A percentile compares a stretch with the other conserved stretches of the same genome.
Evolutionary conservation across 2,329 filamentous ascomycete genomes (phyloP).

Genomic region (Ophiostoma quercus): DNA sequence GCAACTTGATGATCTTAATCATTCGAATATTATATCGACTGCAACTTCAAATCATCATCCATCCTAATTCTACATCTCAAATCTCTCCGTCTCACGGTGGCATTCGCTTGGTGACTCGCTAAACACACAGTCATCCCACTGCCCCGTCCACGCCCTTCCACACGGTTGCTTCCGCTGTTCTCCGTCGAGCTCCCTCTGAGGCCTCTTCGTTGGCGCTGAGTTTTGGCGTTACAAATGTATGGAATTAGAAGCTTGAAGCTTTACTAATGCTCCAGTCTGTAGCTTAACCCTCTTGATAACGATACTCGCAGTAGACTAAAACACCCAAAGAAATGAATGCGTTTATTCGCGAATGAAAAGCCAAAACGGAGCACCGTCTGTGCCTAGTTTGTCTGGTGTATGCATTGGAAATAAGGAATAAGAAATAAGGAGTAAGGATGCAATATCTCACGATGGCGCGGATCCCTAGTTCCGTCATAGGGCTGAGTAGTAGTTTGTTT

Average conservation of each 20-base stretch:
- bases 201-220: not conserved
- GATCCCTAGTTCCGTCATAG: not conserved
- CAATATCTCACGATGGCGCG: not conserved
- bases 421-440: not conserved
- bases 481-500: not conserved
- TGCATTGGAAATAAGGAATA: not conserved
- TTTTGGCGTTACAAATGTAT: too few species aligned
- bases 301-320: not conserved
- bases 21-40: not conserved
- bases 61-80: not conserved
- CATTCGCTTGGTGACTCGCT: slow-evolving; percentile 1
- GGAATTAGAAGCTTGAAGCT: not conserved
- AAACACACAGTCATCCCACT: not conserved
- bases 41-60: not conserved
- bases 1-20: not conserved
- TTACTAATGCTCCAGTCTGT: too few species aligned
- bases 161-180: not conserved
- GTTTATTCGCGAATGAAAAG: not conserved
- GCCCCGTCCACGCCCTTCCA: not conserved
- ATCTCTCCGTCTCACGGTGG: slow-evolving; percentile 2
- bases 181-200: not conserved
- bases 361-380: not conserved
- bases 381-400: not conserved
- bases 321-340: not conserved
- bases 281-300: too few species aligned